Base-by-base conservation (phyloP, 2,329 filamentous ascomycete species). In the Ceratocystis alfenasii region DNA sequence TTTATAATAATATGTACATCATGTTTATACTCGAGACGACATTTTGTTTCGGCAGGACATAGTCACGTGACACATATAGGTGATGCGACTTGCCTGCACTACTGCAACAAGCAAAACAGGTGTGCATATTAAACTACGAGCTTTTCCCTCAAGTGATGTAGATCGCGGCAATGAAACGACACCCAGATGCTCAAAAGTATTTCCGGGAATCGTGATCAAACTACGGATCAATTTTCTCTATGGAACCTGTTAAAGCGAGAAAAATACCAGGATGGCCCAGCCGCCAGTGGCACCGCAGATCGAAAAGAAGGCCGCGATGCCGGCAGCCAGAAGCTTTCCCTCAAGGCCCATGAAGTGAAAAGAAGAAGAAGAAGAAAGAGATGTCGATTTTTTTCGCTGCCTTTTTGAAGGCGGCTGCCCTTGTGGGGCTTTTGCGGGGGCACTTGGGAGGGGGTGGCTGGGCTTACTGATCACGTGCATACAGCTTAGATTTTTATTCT, bases 151-250 rank as follows among this genome's bases (percentile, higher is more conserved):
- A n/a, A 4, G 33, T 62, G 70, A 73, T 82, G 80, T 82, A 80
- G 79, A 81, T 82, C 79, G 79, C 79, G 71, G 76, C 76, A 80
- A 80, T 82, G 80, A 82, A 82, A 81, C 80, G 77, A 74, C 76
- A 77, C 74, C 74, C 77, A 78, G 79, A 81, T 76, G 74, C 77
- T 74, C 71, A 45, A 41, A 65, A 69, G 63, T 62, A 67, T 73
- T 70, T 75, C 75, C 76, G 76, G 76, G 71, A 76, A 78, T 75
- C 78, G 80, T 78, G 80, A 82, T 82, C 81, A 82, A 82, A 81
- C 59, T 68, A 66, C 67, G 64, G 64, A 68, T 68, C 76, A 78
- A 55, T 63, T 63, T 63, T 63, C 50, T 68, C 66, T 68, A 60
- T 64, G 66, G 60, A 61, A 55, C 66, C 41, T 44, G 44, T 63